Percentiles rank a stretch among this genome's conserved stretches.
Conservation (phyloP, 768 basidiomycete species). For the Lentinula sp. region DNA sequence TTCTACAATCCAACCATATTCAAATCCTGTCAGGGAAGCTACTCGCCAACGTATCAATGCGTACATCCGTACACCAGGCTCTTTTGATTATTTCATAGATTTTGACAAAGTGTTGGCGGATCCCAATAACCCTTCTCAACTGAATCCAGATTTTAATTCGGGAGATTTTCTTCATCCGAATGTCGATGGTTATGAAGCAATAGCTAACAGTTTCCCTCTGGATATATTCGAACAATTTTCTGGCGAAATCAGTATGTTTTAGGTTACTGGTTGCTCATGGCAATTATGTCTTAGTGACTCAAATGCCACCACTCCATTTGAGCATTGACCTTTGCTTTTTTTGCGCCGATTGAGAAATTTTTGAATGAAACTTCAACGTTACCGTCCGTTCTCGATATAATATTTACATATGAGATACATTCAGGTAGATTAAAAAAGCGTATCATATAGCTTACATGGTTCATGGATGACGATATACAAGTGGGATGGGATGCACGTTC, state of each 20-base stretch:
- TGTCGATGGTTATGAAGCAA: conserved; percentile 35
- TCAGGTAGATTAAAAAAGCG: too few relatives aligned
- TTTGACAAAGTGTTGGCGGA: conserved; percentile 37
- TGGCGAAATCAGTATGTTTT: conserved; percentile 13
- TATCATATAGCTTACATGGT: too few relatives aligned
- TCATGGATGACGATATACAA: too few relatives aligned
- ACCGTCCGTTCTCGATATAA: too few relatives aligned
- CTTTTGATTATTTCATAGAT: conserved; percentile 41
- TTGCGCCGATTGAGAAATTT: too few relatives aligned
- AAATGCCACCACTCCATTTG: too few relatives aligned
- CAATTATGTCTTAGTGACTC: too few relatives aligned
- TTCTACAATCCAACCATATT: conserved; percentile 28
- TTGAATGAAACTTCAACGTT: too few relatives aligned
- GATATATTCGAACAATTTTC: conserved; percentile 27
- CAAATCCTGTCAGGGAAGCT: conserved; percentile 29
- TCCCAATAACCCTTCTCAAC: conserved; percentile 27
- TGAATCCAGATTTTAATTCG: conserved; percentile 31
- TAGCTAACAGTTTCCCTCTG: conserved; percentile 36
- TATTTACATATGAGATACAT: too few relatives aligned
- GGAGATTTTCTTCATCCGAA: conserved; percentile 46
- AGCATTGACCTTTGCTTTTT: too few relatives aligned
- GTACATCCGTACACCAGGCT: conserved; percentile 34
- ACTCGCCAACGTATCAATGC: conserved; percentile 36
- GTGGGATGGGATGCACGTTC: too few relatives aligned
- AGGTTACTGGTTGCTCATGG: not conserved